Evolutionary conservation across 805 yeast species (phyloP).

Genomic region (Pichia insulana): DNA sequence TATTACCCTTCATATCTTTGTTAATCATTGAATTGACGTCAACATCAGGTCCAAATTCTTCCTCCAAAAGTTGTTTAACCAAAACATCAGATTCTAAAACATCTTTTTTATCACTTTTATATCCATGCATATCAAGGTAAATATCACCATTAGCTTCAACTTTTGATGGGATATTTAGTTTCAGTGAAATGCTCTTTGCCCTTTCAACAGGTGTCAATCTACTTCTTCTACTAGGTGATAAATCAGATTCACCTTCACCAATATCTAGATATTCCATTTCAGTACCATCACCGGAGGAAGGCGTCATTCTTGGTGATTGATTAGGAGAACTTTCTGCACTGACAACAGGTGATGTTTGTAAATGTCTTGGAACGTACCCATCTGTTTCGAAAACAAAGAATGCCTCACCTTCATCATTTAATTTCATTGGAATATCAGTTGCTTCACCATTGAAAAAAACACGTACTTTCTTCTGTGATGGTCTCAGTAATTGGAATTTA

Average conservation of each 20-base stretch:
- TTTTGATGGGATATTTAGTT: conserved; percentile 76
- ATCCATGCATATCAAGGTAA: conserved; percentile 90
- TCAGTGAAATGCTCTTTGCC: conserved; percentile 55
- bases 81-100: conserved; percentile 69
- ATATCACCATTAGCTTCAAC: conserved; percentile 86
- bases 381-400: conserved; percentile 90
- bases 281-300: conserved; percentile 16
- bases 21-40: conserved; percentile 38
- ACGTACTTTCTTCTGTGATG: conserved; percentile 90
- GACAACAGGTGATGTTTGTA: conserved; percentile 80
- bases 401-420: conserved; percentile 97
- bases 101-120: conserved; percentile 77
- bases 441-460: conserved; percentile 75
- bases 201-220: conserved; percentile 34
- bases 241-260: conserved; percentile 24
- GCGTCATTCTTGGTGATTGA: conserved; percentile 22
- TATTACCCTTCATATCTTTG: conserved; percentile 61
- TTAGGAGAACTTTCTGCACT: conserved; percentile 58
- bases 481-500: conserved; percentile 82
- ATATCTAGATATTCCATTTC: conserved; percentile 48
- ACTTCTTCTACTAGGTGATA: neutral
- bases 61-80: conserved; percentile 61
- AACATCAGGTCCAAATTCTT: conserved; percentile 56
- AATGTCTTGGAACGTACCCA: conserved; percentile 61
- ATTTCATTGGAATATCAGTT: conserved; percentile 86